Conservation (phyloP, 2,329 filamentous ascomycete species). For the Aspergillus pseudonomiae region DNA sequence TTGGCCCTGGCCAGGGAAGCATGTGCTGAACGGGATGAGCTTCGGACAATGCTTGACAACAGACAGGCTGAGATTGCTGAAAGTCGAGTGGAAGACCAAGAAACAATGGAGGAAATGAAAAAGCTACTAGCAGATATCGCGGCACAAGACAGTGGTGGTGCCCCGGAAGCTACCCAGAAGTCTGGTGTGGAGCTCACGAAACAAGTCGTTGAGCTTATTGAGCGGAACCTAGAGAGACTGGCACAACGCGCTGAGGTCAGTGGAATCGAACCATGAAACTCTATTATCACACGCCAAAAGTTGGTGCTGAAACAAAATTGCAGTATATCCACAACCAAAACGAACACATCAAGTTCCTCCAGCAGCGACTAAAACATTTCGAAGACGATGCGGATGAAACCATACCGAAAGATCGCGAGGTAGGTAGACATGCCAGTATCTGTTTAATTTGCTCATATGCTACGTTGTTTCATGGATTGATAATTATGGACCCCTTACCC, state of each 20-base stretch:
- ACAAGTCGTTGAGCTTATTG: slow-evolving; percentile 56
- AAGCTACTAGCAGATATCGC: slow-evolving; percentile 44
- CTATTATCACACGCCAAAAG: slow-evolving; percentile 16
- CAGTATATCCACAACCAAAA: slow-evolving; percentile 49
- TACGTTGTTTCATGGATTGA: not conserved
- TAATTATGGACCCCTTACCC: not conserved
- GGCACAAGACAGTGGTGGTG: slow-evolving; percentile 36
- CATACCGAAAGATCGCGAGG: slow-evolving; percentile 45
- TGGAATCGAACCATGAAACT: slow-evolving; percentile 11
- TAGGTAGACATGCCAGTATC: slow-evolving; percentile 22
- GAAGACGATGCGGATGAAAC: slow-evolving; percentile 42
- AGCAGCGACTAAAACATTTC: slow-evolving; percentile 44
- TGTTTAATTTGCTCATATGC: not conserved
- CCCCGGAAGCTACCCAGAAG: slow-evolving; percentile 36
- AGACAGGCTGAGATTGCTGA: slow-evolving; percentile 43
- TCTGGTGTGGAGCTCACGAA: slow-evolving; percentile 44
- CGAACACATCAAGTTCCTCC: slow-evolving; percentile 46
- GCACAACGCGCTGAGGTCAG: slow-evolving; percentile 48
- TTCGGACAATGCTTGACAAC: slow-evolving; percentile 42
- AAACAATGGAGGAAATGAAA: slow-evolving; percentile 46
- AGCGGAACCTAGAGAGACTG: slow-evolving; percentile 54
- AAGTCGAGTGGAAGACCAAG: slow-evolving; percentile 45
- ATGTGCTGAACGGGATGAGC: slow-evolving; percentile 42
- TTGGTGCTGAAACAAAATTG: slow-evolving; percentile 15
- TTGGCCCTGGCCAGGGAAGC: slow-evolving; percentile 42